Evolutionary conservation across 768 basidiomycete genomes (phyloP).

Genomic region (Rhizopogon vulgaris): DNA sequence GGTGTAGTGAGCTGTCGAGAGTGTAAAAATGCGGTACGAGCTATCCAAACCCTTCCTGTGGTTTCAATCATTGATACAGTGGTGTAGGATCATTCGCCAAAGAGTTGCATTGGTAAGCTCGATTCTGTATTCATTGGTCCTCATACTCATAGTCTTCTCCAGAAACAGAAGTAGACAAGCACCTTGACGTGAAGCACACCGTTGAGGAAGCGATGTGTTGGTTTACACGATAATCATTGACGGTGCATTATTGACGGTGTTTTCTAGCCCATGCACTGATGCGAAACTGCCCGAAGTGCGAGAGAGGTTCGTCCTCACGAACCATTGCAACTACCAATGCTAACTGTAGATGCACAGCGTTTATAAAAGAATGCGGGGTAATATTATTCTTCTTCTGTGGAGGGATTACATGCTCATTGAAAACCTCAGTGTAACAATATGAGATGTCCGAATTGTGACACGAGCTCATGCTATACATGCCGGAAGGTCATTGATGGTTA

Average conservation of each 20-base stretch:
- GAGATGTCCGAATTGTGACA: conserved; percentile 65
- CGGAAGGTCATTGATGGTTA: conserved; percentile 60
- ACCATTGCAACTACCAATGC: neutral
- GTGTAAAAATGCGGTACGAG: conserved; percentile 60
- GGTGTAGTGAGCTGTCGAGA: conserved; percentile 63
- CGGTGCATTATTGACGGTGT: neutral
- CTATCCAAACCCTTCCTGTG: neutral
- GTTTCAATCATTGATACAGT: neutral
- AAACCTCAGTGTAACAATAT: conserved; percentile 83
- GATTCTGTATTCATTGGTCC: neutral
- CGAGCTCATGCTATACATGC: conserved; percentile 83
- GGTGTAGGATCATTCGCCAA: conserved; percentile 71
- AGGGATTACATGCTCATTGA: neutral
- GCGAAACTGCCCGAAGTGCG: conserved; percentile 83
- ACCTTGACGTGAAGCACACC: conserved; percentile 66
- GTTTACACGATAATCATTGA: conserved; percentile 12
- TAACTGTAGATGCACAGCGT: conserved; percentile 39
- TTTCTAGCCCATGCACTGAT: conserved; percentile 68
- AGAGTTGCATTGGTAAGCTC: conserved; percentile 60
- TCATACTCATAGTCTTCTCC: conserved; percentile 4
- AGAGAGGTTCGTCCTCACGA: conserved; percentile 49
- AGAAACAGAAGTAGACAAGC: conserved; percentile 75
- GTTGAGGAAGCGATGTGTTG: conserved; percentile 94
- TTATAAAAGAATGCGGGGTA: conserved; percentile 77
- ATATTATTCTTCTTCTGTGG: neutral